phyloP scores from a whole-genome alignment of 2,329 filamentous ascomycete genomes.

The Trichoderma atrobrunneum region DNA sequence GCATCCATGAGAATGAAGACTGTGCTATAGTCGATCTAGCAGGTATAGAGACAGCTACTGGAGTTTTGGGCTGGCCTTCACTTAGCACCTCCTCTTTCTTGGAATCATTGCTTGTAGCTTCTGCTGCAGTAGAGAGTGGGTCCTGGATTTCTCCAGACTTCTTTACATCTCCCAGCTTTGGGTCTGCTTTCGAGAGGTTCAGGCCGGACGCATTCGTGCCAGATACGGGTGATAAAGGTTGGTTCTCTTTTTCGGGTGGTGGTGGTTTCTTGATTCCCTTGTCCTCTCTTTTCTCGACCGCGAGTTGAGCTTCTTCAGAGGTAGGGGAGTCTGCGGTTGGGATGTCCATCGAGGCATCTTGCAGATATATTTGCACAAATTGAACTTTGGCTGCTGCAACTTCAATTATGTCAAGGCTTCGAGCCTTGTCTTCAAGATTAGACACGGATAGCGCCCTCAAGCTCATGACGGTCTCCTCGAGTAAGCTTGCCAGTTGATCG shows the following conservation, averaged over 20 bases:
- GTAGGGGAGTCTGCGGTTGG: constrained; percentile 27
- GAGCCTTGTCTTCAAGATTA: constrained; percentile 46
- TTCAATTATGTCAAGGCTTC: constrained; percentile 54
- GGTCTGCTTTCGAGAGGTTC: background rate
- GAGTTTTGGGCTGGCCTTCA: constrained; percentile 9
- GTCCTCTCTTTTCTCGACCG: background rate
- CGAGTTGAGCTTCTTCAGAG: background rate
- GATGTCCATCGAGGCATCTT: constrained; percentile 54
- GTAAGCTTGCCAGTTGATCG: constrained; percentile 62
- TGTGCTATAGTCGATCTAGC: constrained; percentile 67
- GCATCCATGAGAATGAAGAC: constrained; percentile 78
- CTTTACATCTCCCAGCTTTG: background rate
- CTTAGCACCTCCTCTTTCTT: background rate
- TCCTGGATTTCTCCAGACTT: background rate
- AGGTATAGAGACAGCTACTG: constrained; percentile 45
- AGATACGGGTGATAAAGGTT: background rate
- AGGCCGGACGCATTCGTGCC: background rate
- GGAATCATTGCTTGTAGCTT: background rate
- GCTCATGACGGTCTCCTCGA: constrained; percentile 63
- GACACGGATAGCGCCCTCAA: constrained; percentile 59
- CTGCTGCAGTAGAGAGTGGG: background rate
- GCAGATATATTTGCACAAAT: constrained; percentile 61
- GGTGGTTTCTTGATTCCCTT: background rate
- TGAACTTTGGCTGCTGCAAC: constrained; percentile 61
- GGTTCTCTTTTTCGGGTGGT: background rate